Evolutionary conservation across 73 alveolate species (phyloP).

Genomic region (Paramecium bursaria): DNA sequence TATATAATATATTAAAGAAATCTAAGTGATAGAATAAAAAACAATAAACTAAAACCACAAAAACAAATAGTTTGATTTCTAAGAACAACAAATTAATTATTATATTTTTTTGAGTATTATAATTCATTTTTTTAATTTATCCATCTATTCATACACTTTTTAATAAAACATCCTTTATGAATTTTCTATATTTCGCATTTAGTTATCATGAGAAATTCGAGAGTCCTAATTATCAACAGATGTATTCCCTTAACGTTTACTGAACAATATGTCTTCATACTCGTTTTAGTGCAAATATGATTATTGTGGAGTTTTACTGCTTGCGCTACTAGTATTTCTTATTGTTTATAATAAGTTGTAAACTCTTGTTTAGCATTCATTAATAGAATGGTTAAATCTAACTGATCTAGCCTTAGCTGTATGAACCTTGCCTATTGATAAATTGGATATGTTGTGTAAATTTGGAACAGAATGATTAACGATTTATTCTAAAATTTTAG

Average conservation of each 20-base stretch:
- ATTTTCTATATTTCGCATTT: constrained; percentile 3
- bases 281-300: constrained; percentile 37
- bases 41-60: too few relatives aligned
- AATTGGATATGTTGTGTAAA: background rate
- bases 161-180: constrained; percentile 11
- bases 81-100: too few relatives aligned
- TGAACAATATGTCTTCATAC: constrained; percentile 46
- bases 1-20: too few relatives aligned
- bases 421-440: background rate
- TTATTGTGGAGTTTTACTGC: constrained; percentile 15
- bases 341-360: constrained; percentile 7
- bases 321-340: constrained; percentile 19
- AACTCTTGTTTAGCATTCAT: constrained; percentile 36
- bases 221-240: constrained; percentile 10
- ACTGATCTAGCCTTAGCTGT: background rate
- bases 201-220: background rate
- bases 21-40: too few relatives aligned
- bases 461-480: background rate
- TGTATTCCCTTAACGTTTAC: constrained; percentile 26
- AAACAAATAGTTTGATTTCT: too few relatives aligned
- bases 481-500: constrained; percentile 31
- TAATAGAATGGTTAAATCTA: background rate
- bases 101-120: too few relatives aligned
- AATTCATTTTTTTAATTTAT: constrained; percentile 16
- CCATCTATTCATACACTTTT: constrained; percentile 56